These are phyloP conservation scores for Ziziphus jujuba DNA, from an alignment of 306 rosid genomes.

Conservation along the genomic window DNA sequence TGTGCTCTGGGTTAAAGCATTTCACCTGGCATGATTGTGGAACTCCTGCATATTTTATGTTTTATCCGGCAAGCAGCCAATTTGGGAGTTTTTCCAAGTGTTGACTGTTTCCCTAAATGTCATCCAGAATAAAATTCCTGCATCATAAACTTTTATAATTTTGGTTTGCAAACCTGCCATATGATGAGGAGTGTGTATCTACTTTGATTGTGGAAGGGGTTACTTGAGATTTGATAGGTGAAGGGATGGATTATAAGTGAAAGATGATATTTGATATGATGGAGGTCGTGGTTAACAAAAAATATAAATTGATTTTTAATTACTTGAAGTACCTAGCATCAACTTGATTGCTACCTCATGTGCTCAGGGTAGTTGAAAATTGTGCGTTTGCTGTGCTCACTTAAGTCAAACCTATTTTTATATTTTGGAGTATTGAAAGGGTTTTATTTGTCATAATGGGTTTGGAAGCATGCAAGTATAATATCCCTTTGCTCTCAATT, in stretches of 20 bases:
- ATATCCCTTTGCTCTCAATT: conserved; percentile 14
- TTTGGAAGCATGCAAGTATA: conserved; percentile 27
- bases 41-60: conserved; percentile 34
- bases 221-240: conserved; percentile 23
- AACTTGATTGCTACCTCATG: conserved; percentile 8
- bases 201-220: conserved; percentile 30
- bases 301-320: background rate
- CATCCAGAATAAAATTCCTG: conserved; percentile 52
- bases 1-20: conserved; percentile 46
- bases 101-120: conserved; percentile 42
- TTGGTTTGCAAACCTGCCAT: conserved; percentile 34
- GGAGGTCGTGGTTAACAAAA: conserved; percentile 20
- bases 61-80: conserved; percentile 46
- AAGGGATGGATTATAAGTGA: conserved; percentile 19
- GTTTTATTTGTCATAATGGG: conserved; percentile 18
- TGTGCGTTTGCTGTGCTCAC: conserved; percentile 26
- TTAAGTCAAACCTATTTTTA: conserved; percentile 20
- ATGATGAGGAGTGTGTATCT: conserved; percentile 25
- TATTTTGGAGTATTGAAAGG: conserved; percentile 20
- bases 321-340: conserved; percentile 18
- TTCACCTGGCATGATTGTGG: conserved; percentile 30
- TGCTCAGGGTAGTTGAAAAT: conserved; percentile 11
- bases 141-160: conserved; percentile 37
- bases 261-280: conserved; percentile 23
- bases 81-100: conserved; percentile 51